These are phyloP conservation scores for Metarhizium rileyi DNA, from an alignment of 2,329 filamentous ascomycete species.

Conservation along the genomic window DNA sequence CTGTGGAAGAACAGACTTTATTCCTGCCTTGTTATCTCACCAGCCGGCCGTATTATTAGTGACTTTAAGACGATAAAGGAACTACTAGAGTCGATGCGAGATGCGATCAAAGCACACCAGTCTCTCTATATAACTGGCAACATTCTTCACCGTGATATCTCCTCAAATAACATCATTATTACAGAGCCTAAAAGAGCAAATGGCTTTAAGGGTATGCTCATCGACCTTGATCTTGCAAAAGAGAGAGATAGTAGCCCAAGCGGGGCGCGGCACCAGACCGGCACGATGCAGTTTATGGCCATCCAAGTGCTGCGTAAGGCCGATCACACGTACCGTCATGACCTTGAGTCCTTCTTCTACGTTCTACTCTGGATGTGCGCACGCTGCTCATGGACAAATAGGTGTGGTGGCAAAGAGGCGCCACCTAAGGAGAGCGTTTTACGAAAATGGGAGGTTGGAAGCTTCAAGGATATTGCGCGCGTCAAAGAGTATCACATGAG, in stretches of 20 bases:
- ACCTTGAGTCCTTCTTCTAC: too few species aligned
- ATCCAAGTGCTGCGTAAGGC: conserved; percentile 20
- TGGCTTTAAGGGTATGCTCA: conserved; percentile 16
- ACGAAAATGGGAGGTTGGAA: conserved; percentile 8
- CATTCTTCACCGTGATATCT: not conserved
- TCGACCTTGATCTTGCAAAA: conserved; percentile 11
- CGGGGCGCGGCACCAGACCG: conserved; percentile 14
- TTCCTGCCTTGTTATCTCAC: conserved; percentile 8
- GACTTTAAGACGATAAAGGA: conserved; percentile 19
- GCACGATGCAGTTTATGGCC: conserved; percentile 23
- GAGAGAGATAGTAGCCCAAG: conserved; percentile 12
- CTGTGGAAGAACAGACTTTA: conserved; percentile 9
- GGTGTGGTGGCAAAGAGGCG: not conserved
- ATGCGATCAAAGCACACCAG: conserved; percentile 26
- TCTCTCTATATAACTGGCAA: conserved; percentile 20
- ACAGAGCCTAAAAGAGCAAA: conserved; percentile 9
- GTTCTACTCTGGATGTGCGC: conserved; percentile 8
- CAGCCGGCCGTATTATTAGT: conserved; percentile 9
- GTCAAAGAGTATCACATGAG: conserved; percentile 8
- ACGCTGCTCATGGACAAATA: conserved; percentile 5
- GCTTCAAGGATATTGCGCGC: conserved; percentile 6
- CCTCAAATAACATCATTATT: conserved; percentile 29
- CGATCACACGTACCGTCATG: conserved; percentile 15
- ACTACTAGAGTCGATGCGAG: conserved; percentile 22
- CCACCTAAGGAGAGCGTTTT: conserved; percentile 1